Conservation (phyloP, 441 rosid species). For the Breynia disticha region DNA sequence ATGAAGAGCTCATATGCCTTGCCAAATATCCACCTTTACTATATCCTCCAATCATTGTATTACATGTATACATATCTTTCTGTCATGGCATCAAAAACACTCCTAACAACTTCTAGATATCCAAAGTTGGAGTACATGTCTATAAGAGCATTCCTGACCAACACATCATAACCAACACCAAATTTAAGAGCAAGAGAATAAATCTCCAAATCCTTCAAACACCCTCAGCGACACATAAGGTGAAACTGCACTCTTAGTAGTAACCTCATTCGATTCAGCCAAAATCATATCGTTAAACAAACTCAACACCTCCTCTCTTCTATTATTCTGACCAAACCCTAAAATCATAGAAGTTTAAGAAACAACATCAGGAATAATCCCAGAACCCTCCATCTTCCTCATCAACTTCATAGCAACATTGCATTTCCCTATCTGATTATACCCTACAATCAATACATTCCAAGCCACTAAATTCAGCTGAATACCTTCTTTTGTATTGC, state of each 20-base stretch:
- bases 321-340: constrained; percentile 61
- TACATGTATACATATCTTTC: constrained; percentile 72
- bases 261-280: constrained; percentile 60
- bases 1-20: constrained; percentile 56
- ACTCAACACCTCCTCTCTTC: constrained; percentile 40
- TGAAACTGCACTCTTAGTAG: constrained; percentile 54
- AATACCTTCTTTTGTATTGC: constrained; percentile 49
- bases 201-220: constrained; percentile 45
- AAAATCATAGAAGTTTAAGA: constrained; percentile 83
- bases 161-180: constrained; percentile 39
- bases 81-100: constrained; percentile 43
- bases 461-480: constrained; percentile 58
- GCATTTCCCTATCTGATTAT: constrained; percentile 54
- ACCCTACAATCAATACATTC: constrained; percentile 56
- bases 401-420: constrained; percentile 56
- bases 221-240: constrained; percentile 50
- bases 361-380: constrained; percentile 52
- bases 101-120: constrained; percentile 48
- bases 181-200: constrained; percentile 54
- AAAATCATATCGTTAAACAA: constrained; percentile 54
- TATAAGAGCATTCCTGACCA: constrained; percentile 71
- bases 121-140: constrained; percentile 79
- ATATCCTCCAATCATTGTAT: constrained; percentile 77
- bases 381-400: constrained; percentile 53
- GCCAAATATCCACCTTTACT: constrained; percentile 68